A percentile compares a stretch with the other conserved stretches of the same genome.
These are phyloP conservation scores for Pythium myriotylum DNA, from an alignment of 352 stramenopile species.

Conservation along the genomic window DNA sequence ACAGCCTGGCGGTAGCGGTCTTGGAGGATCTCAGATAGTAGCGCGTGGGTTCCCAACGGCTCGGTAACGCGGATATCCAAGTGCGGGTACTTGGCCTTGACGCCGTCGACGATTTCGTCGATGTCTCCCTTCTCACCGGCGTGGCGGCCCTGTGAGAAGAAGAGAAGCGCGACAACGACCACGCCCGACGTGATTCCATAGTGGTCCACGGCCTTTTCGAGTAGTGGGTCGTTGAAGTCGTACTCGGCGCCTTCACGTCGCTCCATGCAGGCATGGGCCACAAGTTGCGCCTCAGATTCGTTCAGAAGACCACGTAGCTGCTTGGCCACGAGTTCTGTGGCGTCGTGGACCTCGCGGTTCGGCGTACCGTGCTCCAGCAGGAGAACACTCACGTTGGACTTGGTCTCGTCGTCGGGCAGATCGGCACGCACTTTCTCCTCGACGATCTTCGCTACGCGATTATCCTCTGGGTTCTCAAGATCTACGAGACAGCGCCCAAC, in stretches of 20 bases:
- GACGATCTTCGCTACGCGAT: constrained; percentile 67
- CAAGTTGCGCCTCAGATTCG: constrained; percentile 35
- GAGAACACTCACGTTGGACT: constrained; percentile 46
- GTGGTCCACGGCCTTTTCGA: constrained; percentile 60
- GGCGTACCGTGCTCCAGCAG: constrained; percentile 81
- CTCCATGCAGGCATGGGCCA: constrained; percentile 78
- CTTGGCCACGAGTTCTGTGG: constrained; percentile 55
- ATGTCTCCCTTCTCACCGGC: constrained; percentile 79
- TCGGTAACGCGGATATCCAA: constrained; percentile 67
- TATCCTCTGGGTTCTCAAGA: constrained; percentile 40
- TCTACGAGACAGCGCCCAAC: constrained; percentile 68
- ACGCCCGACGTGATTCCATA: constrained; percentile 63
- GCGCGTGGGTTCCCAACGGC: constrained; percentile 60
- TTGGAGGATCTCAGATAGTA: constrained; percentile 65
- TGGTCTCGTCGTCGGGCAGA: constrained; percentile 34
- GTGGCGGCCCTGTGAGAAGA: constrained; percentile 76
- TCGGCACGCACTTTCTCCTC: constrained; percentile 48
- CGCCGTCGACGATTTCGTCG: constrained; percentile 62
- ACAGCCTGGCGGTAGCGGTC: constrained; percentile 58
- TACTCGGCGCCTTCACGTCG: constrained; percentile 64
- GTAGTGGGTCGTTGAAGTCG: constrained; percentile 84
- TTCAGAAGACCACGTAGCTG: constrained; percentile 50
- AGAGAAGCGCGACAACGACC: constrained; percentile 73
- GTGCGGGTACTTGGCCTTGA: constrained; percentile 42
- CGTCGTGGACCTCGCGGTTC: constrained; percentile 68